phyloP scores from a whole-genome alignment of 1,284 basidiomycete species.

The Cryptococcus sp. region DNA sequence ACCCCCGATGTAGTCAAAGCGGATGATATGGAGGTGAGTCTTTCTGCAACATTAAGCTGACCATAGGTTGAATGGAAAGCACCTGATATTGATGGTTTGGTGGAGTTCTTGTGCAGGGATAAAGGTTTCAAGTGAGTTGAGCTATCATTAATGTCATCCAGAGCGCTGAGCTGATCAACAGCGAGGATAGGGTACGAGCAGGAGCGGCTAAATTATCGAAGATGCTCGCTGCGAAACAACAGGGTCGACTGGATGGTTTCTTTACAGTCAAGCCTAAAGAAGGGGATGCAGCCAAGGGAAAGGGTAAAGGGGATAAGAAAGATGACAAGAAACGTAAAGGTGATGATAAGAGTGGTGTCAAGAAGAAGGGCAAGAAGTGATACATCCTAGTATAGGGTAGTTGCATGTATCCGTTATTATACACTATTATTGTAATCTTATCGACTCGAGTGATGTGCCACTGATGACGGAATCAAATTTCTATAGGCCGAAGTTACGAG shows the following conservation, averaged over 20 bases:
- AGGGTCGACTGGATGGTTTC: slow-evolving; percentile 93
- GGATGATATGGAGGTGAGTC: slow-evolving; percentile 73
- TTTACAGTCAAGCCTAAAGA: slow-evolving; percentile 68
- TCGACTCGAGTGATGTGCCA: no score
- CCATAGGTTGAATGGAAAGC: slow-evolving; percentile 84
- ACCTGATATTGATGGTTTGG: slow-evolving; percentile 88
- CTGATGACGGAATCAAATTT: not conserved
- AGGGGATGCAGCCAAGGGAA: slow-evolving; percentile 19
- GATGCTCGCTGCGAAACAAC: slow-evolving; percentile 85
- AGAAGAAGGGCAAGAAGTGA: slow-evolving; percentile 1
- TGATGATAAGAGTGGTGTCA: not conserved
- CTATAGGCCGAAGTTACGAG: not conserved
- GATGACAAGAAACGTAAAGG: slow-evolving; percentile 2
- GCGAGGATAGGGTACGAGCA: slow-evolving; percentile 93
- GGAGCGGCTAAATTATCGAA: slow-evolving; percentile 90
- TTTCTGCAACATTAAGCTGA: not conserved
- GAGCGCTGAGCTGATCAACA: slow-evolving; percentile 41
- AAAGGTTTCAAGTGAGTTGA: slow-evolving; percentile 88
- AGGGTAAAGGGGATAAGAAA: not conserved
- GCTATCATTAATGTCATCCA: not conserved
- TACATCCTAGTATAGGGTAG: no score
- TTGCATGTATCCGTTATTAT: no score
- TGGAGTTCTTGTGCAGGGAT: slow-evolving; percentile 89
- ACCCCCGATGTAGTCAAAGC: slow-evolving; percentile 84
- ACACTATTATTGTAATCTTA: no score